Base-by-base conservation (phyloP, 768 basidiomycete genomes). In the Lentinula sp. region DNA sequence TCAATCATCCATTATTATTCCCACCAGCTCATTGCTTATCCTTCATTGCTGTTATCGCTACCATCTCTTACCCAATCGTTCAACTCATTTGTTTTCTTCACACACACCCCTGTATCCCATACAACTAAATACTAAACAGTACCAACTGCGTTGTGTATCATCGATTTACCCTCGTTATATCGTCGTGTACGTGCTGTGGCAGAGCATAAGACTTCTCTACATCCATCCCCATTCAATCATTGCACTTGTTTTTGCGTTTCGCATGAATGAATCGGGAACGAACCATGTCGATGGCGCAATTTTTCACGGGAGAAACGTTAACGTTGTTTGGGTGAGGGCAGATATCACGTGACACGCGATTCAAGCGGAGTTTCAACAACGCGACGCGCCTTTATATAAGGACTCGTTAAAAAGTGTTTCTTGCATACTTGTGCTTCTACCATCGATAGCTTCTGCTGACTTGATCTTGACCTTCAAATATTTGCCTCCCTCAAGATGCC, bases 91-190 rank as follows among this genome's bases (percentile, higher is more conserved):
- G 36, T 39, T 39, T 13, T 36, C 12, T n/a, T 10, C 36, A 32
- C 20, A 7, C 49, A 2, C 18, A 2, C 16, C 15, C n/a, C 16
- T 54, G 53, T 54, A 54, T 54, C 51, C n/a, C 20, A 32, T 54
- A n/a, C 33, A 20, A 37, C 6, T 23, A 28, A 28, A 28, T 28
- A 28, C 28, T 28, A 28, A 28, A 28, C 49, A 5, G n/a, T 50
- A 50, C 49, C 53, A 54, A 54, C 53, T 54, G 53, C 35, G 53
- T 54, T 54, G 53, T 39, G 53, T 54, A 54, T 54, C 37, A 54
- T 37, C 37, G 12, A 33, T 32, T 32, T 41, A 54, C 53, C 37
- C 37, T 54, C 35, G 35, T 20, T 20, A 39, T 39, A 23, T 54
- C 18, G 15, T 37, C 51, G 51, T 37, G 28, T 35, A 53, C 9